A percentile compares a stretch with the other conserved stretches of the same genome.
These are phyloP conservation scores for Dittrichia graveolens DNA, from an alignment of 129 eudicot genomes.

Conservation along the genomic window DNA sequence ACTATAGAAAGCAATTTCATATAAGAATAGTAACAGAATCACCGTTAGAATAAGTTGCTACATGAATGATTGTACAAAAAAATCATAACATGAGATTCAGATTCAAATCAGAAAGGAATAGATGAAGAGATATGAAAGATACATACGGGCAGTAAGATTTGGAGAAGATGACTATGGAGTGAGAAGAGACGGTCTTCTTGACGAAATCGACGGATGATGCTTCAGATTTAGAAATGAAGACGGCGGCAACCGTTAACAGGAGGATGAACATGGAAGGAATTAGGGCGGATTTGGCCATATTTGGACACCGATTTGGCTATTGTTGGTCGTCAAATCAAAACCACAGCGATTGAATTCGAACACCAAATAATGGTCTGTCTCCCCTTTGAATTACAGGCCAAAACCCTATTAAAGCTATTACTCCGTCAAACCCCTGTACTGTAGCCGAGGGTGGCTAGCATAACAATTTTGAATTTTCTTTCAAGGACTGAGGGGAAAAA, in stretches of 20 bases:
- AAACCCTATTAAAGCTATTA: not conserved
- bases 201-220: conserved; percentile 56
- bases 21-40: too few species aligned
- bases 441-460: too few species aligned
- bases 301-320: not conserved
- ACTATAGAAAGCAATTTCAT: too few species aligned
- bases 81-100: too few species aligned
- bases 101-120: not conserved
- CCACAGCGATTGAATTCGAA: conserved; percentile 6
- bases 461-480: too few species aligned
- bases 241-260: conserved; percentile 21
- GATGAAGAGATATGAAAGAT: conserved; percentile 10
- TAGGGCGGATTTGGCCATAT: conserved; percentile 24
- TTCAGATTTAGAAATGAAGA: conserved; percentile 12
- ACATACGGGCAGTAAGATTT: conserved; percentile 97
- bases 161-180: conserved; percentile 93
- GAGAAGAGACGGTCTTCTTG: conserved; percentile 84
- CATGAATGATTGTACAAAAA: too few species aligned
- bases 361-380: not conserved
- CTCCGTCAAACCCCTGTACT: too few species aligned
- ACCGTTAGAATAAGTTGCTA: too few species aligned
- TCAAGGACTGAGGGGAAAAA: too few species aligned
- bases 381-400: not conserved
- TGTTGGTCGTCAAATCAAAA: not conserved
- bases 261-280: conserved; percentile 17